These are phyloP conservation scores for Suillus brevipes DNA, from an alignment of 768 basidiomycete species.

Conservation along the genomic window DNA sequence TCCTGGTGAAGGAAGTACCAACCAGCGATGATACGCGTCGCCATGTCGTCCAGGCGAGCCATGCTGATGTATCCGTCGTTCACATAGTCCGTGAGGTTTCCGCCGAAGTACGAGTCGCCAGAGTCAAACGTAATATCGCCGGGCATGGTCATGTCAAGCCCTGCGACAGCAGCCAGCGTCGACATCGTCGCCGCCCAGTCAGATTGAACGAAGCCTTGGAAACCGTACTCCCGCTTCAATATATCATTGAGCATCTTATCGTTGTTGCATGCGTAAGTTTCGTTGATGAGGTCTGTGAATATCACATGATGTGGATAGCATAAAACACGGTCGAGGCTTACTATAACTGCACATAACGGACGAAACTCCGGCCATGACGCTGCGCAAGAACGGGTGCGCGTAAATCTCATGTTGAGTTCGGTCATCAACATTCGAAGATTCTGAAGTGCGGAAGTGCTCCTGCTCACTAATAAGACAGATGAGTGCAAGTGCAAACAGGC, in stretches of 20 bases:
- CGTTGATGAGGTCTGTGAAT: conserved; percentile 58
- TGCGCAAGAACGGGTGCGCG: conserved; percentile 65
- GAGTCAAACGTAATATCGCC: conserved; percentile 54
- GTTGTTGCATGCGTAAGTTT: conserved; percentile 76
- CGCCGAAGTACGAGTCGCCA: conserved; percentile 62
- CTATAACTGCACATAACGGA: conserved; percentile 80
- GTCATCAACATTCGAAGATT: conserved; percentile 74
- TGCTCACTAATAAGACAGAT: conserved; percentile 51
- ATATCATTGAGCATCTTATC: conserved; percentile 69
- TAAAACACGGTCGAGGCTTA: conserved; percentile 29
- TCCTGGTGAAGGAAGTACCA: conserved; percentile 69
- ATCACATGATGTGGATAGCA: conserved; percentile 6
- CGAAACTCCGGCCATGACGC: conserved; percentile 73
- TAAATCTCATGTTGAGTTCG: conserved; percentile 78
- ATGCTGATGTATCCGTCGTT: conserved; percentile 69
- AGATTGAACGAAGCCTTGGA: conserved; percentile 77
- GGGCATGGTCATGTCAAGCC: conserved; percentile 78
- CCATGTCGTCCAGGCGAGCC: conserved; percentile 77
- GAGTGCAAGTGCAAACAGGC: conserved; percentile 22
- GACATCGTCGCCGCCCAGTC: conserved; percentile 72
- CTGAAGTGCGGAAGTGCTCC: conserved; percentile 56
- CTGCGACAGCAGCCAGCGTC: conserved; percentile 58
- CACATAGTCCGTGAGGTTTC: conserved; percentile 66
- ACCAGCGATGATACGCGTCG: conserved; percentile 69
- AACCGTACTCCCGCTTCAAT: conserved; percentile 74